Evolutionary conservation across 2,329 filamentous ascomycete genomes (phyloP), one percentile per base, ranked within the genome.

Genomic region (Septoria petroselini): DNA sequence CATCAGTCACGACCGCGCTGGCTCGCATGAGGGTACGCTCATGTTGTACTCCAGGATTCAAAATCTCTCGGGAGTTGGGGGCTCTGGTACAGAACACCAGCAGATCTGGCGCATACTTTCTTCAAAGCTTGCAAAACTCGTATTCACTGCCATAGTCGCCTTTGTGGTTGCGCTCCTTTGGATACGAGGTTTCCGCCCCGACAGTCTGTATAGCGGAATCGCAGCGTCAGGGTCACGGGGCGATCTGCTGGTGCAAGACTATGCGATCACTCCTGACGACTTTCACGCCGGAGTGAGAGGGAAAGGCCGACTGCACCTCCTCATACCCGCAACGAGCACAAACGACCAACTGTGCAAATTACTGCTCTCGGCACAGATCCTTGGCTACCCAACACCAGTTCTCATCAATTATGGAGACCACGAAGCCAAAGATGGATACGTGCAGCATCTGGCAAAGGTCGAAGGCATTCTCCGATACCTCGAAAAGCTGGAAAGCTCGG

Each of bases 271-370:
- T 18, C 12, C 15, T 19, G 19, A 38, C 12, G 35, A 8, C 6
- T 38, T 29, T 33, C 34, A 17, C 12, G 40, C 34, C 5, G 27
- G n/a, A 12, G 40, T 33, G 15, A 47, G 39, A 12, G 48, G 48
- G 15, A 58, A 56, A 40, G 60, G 52, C 7, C 53, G 58, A 39
- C 78, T 83, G 54, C 80, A 83, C 62, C 72, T 83, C 30, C 63
- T 83, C 21, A 70, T 83, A 40, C 74, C 76, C 4, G 71, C 76
- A 4, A 69, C 70, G 30, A 67, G 69, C n/a, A 70, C 71, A 34
- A 75, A 73, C 8, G 35, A 47, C 7, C 45, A 59, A 29, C 35
- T 59, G 14, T 58, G 57, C 55, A 59, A 59, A 44, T 52, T 53
- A 5, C 15, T 59, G 14, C 43, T 59, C 23, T 56, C 55, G 7